These are phyloP conservation scores for Candida ascalaphidarum DNA, from an alignment of 805 yeast species.

Conservation along the genomic window DNA sequence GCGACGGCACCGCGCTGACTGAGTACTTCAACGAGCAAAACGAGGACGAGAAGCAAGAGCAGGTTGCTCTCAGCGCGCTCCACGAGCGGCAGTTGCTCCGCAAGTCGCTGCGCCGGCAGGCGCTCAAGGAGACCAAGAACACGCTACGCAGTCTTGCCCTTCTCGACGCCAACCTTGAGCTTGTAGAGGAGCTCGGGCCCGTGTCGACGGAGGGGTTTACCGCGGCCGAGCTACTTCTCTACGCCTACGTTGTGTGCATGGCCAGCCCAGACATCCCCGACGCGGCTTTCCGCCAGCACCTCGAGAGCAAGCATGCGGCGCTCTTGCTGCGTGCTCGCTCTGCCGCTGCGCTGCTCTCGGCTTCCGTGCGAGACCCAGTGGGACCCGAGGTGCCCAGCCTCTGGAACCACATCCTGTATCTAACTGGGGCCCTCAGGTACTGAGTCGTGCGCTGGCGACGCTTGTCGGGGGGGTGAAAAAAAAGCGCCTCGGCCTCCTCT, in stretches of 20 bases:
- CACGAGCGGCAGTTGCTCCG: conserved; percentile 28
- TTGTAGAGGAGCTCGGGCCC: conserved; percentile 8
- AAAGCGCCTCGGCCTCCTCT: no score
- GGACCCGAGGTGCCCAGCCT: no score
- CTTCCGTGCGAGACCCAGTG: no score
- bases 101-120: conserved; percentile 22
- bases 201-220: background rate
- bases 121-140: conserved; percentile 23
- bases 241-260: background rate
- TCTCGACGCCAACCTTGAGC: conserved; percentile 12
- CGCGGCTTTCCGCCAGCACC: no score
- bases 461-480: no score
- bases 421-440: no score
- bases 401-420: no score
- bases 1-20: conserved; percentile 15
- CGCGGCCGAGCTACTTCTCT: background rate
- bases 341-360: no score
- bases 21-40: conserved; percentile 16
- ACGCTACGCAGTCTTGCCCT: conserved; percentile 22
- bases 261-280: background rate
- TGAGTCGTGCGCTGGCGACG: no score
- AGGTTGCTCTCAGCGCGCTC: conserved; percentile 24
- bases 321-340: no score
- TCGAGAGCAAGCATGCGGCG: no score
- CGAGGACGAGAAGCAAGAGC: conserved; percentile 10